Evolutionary conservation across 495 filamentous ascomycete species (phyloP).

Genomic region (Xylaria longipes): DNA sequence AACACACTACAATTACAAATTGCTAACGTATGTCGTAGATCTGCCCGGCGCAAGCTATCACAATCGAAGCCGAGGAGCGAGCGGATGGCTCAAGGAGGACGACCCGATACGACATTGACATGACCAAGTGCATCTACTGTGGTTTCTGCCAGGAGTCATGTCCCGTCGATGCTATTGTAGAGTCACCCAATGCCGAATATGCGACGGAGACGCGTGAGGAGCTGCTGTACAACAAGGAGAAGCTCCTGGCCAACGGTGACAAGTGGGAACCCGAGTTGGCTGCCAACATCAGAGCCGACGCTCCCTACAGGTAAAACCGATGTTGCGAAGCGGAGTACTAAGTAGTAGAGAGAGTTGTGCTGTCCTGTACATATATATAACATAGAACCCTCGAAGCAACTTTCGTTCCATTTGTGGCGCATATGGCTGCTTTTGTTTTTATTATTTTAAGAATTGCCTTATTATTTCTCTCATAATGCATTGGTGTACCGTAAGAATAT

Average conservation of each 20-base stretch:
- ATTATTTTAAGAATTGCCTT: conserved; percentile 21
- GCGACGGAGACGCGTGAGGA: conserved; percentile 97
- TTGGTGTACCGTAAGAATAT: not conserved
- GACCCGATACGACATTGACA: conserved; percentile 98
- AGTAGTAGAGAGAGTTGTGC: not conserved
- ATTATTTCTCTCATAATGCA: not conserved
- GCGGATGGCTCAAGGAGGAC: conserved; percentile 93
- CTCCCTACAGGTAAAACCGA: conserved; percentile 76
- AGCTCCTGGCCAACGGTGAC: conserved; percentile 86
- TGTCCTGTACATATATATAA: conserved; percentile 41
- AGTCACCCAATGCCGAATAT: conserved; percentile 96
- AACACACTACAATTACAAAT: not conserved
- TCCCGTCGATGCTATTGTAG: conserved; percentile 97
- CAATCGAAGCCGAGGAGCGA: conserved; percentile 98
- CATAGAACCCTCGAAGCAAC: conserved; percentile 34
- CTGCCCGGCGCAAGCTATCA: conserved; percentile 96
- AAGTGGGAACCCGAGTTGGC: conserved; percentile 99
- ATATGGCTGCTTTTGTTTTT: conserved; percentile 18
- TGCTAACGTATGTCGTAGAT: conserved; percentile 54
- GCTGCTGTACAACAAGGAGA: conserved; percentile 96
- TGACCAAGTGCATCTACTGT: conserved; percentile 99
- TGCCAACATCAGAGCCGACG: conserved; percentile 85
- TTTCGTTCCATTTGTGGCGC: conserved; percentile 23
- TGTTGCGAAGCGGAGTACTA: not conserved
- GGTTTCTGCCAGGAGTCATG: conserved; percentile 99